These are phyloP conservation scores for Yamadazyma conglobata DNA, from an alignment of 1,139 yeast species.

Conservation along the genomic window DNA sequence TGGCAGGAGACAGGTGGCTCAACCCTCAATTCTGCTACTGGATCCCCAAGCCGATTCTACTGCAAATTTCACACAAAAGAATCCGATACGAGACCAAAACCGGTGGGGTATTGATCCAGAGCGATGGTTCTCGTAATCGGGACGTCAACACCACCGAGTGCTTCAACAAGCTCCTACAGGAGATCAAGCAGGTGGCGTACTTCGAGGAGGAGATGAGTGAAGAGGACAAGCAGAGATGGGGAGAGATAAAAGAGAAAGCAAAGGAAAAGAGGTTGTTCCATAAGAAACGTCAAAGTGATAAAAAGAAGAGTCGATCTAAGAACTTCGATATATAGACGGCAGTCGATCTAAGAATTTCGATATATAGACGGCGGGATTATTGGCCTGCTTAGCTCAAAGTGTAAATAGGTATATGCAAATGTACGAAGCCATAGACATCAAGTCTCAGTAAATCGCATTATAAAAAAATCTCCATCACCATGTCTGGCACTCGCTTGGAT, in stretches of 20 bases:
- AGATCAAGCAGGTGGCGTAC: constrained; percentile 44
- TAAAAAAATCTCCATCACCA: too few relatives aligned
- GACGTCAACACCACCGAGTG: constrained; percentile 59
- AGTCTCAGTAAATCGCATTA: too few relatives aligned
- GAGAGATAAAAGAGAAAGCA: constrained; percentile 38
- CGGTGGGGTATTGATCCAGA: constrained; percentile 60
- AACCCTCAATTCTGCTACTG: constrained; percentile 44
- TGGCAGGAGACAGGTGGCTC: constrained; percentile 48
- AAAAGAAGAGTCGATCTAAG: constrained; percentile 49
- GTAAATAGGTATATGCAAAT: too few relatives aligned
- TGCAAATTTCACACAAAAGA: constrained; percentile 35
- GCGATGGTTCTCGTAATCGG: constrained; percentile 59
- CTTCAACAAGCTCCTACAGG: constrained; percentile 52
- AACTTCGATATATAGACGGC: constrained; percentile 31
- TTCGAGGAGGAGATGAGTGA: constrained; percentile 51
- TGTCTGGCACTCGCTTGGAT: too few relatives aligned
- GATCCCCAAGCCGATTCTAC: constrained; percentile 57
- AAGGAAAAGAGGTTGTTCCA: constrained; percentile 47
- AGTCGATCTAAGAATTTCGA: constrained; percentile 42
- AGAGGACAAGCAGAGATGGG: constrained; percentile 56
- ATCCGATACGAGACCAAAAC: constrained; percentile 56
- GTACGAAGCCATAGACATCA: too few relatives aligned
- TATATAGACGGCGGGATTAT: too few relatives aligned
- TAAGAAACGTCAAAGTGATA: constrained; percentile 54
- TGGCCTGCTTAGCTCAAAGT: too few relatives aligned